Base-by-base conservation (phyloP, 306 rosid genomes). In the Medicago lupulina region DNA sequence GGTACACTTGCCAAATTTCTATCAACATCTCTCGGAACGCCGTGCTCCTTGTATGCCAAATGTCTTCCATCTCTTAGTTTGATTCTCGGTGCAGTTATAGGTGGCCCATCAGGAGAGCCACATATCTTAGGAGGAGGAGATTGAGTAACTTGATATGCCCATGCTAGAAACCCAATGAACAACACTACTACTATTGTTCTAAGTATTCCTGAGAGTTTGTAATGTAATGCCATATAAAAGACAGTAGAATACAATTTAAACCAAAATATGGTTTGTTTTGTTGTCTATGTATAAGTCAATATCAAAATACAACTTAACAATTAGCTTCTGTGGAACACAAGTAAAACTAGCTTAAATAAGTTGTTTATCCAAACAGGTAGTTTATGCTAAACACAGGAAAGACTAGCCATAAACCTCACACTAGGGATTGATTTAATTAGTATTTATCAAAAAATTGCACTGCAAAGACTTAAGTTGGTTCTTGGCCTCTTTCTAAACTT, bases 31-130 rank as follows among this genome's bases (percentile, higher is more conserved):
- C 23, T 21, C 23, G 92, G 75, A 64, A 86, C 87, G 34, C 99
- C 99, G 15, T 87, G 78, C 86, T 92, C 97, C 71, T 87, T 82
- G 87, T 89, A 96, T 17, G 99, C 96, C 83, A 92, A 84, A 85
- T 89, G 83, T 70, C 99, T 89, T 75, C 97, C 97, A 82, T 95
- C 97, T 70, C 90, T 87, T 54, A 95, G 88, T 79, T 89, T 89
- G 77, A 90, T 85, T 83, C 96, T 88, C 15, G 87, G 72, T 38
- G 92, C 93, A 40, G 98, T 95, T 69, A 92, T 64, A 38, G 89
- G 88, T 1, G 87, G 96, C 18, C 97, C 99, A 73, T 76, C 87
- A 8, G 88, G 78, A 75, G 96, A 80, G 63, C 99, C 98, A 78
- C 97, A 92, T 76, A 71, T 84, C 80, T 89, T 92, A 6, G 89